These are phyloP conservation scores for Chalaropsis thielavioides DNA, from an alignment of 2,329 filamentous ascomycete genomes.

Conservation along the genomic window DNA sequence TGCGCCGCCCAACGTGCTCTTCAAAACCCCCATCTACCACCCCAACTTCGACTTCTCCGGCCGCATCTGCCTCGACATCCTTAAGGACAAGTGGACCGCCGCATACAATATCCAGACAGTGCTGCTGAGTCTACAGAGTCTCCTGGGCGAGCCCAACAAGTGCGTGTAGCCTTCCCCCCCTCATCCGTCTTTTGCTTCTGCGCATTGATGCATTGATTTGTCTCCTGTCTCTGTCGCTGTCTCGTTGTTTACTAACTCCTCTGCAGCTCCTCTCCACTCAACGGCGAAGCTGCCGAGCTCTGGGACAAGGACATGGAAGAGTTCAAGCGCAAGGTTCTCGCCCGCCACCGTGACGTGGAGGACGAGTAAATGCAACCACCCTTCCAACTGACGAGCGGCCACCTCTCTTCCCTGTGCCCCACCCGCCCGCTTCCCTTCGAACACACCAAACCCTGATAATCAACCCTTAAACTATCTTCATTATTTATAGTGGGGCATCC, in stretches of 20 bases:
- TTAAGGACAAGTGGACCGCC: slow-evolving; percentile 98
- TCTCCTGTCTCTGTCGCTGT: background rate
- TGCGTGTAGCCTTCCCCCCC: slow-evolving; percentile 34
- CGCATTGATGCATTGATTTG: too few species aligned
- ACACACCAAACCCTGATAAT: too few species aligned
- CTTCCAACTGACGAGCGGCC: background rate
- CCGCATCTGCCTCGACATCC: slow-evolving; percentile 90
- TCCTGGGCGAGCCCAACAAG: slow-evolving; percentile 97
- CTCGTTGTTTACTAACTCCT: slow-evolving; percentile 18
- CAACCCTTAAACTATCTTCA: background rate
- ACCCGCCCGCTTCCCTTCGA: too few species aligned
- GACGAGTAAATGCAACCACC: slow-evolving; percentile 36
- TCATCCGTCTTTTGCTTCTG: background rate
- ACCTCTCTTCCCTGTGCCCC: too few species aligned
- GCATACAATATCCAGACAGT: slow-evolving; percentile 95
- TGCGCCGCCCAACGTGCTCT: slow-evolving; percentile 75
- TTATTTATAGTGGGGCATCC: background rate
- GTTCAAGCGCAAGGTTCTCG: slow-evolving; percentile 64
- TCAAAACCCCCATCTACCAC: slow-evolving; percentile 98
- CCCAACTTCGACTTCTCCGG: slow-evolving; percentile 97
- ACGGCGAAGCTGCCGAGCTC: slow-evolving; percentile 87
- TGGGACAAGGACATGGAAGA: slow-evolving; percentile 83
- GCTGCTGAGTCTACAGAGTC: slow-evolving; percentile 80
- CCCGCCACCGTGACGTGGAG: slow-evolving; percentile 48
- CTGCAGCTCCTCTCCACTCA: slow-evolving; percentile 72